These are phyloP conservation scores for Lonicera japonica DNA, from an alignment of 129 eudicot species.

Conservation along the genomic window DNA sequence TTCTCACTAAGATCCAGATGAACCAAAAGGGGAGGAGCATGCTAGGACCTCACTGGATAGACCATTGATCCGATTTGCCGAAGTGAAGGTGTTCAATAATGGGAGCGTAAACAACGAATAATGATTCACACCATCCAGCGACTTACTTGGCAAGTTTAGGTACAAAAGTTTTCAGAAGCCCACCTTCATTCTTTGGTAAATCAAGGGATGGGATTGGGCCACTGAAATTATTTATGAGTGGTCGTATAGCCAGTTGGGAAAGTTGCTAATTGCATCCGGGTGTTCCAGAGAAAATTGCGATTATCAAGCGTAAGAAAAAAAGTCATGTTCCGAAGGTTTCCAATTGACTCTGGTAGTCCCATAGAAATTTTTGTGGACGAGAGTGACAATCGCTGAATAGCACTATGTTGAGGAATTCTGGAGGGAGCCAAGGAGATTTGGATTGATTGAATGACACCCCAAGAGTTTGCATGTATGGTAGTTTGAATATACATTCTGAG, in stretches of 20 bases:
- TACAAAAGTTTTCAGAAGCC: not conserved
- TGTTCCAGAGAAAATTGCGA: not conserved
- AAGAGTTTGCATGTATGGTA: not conserved
- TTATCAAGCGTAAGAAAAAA: not conserved
- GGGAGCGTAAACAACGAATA: slow-evolving; percentile 6
- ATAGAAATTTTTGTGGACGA: not conserved
- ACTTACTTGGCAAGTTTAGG: not conserved
- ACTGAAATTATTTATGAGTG: not conserved
- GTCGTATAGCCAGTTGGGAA: not conserved
- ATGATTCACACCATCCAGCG: slow-evolving; percentile 3
- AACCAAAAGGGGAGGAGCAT: not conserved
- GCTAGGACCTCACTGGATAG: not conserved
- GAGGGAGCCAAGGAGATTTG: not conserved
- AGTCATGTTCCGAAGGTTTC: not conserved
- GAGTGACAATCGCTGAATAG: not conserved
- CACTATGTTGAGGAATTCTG: not conserved
- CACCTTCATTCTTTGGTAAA: too few species aligned
- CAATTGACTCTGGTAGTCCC: not conserved
- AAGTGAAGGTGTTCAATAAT: not conserved
- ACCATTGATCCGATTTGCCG: not conserved
- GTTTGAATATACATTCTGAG: not conserved
- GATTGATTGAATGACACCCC: not conserved
- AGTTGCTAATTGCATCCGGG: not conserved
- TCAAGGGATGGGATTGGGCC: slow-evolving; percentile 10
- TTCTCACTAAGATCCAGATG: not conserved